Conservation (phyloP, 2,329 filamentous ascomycete species). For the Fusarium sublunatum region DNA sequence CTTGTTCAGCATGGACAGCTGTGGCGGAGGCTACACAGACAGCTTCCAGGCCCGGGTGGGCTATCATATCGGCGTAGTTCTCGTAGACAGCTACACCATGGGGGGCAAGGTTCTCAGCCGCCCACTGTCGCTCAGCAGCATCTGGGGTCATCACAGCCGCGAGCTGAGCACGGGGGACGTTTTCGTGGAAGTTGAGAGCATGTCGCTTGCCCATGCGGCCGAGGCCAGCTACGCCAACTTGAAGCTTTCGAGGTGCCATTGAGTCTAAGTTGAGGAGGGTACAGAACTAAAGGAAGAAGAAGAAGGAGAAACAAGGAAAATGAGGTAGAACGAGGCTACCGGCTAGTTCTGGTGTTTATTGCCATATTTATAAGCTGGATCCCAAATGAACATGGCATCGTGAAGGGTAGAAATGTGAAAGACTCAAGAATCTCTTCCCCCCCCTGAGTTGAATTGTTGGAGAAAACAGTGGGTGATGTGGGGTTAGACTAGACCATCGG, state of each 20-base stretch:
- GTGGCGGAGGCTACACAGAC: conserved; percentile 58
- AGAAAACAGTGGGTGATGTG: no score
- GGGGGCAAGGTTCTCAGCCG: conserved; percentile 55
- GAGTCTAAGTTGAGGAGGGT: background rate
- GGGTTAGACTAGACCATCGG: no score
- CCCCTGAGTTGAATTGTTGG: no score
- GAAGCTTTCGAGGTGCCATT: conserved; percentile 48
- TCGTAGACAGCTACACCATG: conserved; percentile 58
- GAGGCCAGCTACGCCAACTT: conserved; percentile 61
- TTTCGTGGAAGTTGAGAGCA: conserved; percentile 59
- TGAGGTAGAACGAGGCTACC: background rate
- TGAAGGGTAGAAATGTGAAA: no score
- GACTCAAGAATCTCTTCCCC: no score
- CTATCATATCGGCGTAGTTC: conserved; percentile 60
- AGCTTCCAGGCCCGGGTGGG: conserved; percentile 53
- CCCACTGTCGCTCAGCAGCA: conserved; percentile 58
- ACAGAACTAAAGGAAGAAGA: background rate
- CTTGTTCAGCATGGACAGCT: conserved; percentile 67
- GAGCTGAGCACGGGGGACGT: conserved; percentile 60
- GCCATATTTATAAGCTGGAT: background rate
- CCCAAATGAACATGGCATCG: no score
- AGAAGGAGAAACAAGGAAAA: background rate
- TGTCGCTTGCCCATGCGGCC: conserved; percentile 65
- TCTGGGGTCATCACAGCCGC: conserved; percentile 62
- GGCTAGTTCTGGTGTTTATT: no score